Base-by-base conservation (phyloP, 345 rosid species). In the Erodium maritimum region DNA sequence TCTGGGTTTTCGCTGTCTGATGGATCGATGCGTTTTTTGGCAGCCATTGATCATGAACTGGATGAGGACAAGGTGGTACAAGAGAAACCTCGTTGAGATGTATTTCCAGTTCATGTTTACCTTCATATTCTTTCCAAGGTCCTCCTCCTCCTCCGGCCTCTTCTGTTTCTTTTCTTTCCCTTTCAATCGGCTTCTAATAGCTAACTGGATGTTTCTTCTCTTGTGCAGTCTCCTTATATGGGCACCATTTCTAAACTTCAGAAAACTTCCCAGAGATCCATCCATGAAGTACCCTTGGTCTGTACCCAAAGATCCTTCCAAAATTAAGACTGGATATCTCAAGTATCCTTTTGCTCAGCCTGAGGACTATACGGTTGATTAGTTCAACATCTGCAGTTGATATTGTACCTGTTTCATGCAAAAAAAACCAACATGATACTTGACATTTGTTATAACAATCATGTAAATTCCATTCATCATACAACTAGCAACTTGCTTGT, bases 21-120 rank as follows among this genome's bases (percentile, higher is more conserved):
- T 4, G 13, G 34, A 51, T 17, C n/a, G n/a, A 50, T 25, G 11
- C 2, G 17, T 55, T 61, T 23, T 48, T 52, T 57, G 62, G 59
- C 76, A 91, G 95, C 98, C 95, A 54, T 79, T 91, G 71, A 82
- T 88, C 67, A 80, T 88, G 95, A 88, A 88, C 77, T 88, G 95
- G 95, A 75, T 86, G 8, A 75, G 98, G 75, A 59, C 79, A 65
- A 86, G 93, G 67, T 80, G 86, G 95, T 91, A 91, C 75, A 84
- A 71, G 65, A 84, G 96, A 67, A 88, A 86, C 33, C 77, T 84
- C 16, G 34, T 88, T 45, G 93, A 91, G 71, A 91, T 81, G 96
- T 86, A 84, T 61, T 37, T 88, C 37, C 96, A 91, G 73, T 88
- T 91, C 81, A 88, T 88, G 96, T 85, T 59, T 72, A 83, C 86